phyloP scores from a whole-genome alignment of 73 alveolate genomes.

The Tetrahymena borealis region DNA sequence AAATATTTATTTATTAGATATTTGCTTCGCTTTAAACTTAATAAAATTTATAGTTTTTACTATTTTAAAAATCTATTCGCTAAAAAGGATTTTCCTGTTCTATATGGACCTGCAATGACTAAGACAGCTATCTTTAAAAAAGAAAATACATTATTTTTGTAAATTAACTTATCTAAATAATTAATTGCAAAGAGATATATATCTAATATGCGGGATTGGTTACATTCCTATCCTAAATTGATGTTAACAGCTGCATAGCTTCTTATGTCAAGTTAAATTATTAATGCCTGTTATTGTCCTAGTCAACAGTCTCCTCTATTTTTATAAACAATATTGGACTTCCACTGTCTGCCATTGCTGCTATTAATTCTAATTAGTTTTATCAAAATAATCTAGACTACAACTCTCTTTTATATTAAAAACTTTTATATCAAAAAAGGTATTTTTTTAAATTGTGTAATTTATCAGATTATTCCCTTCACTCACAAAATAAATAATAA shows the following conservation, averaged over 20 bases:
- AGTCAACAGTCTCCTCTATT: neutral
- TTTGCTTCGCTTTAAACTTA: too few species aligned
- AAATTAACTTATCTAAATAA: too few species aligned
- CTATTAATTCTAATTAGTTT: neutral
- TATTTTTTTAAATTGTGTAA: neutral
- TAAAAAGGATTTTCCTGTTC: conserved; percentile 87
- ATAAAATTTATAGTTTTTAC: neutral
- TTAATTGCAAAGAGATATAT: neutral
- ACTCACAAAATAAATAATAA: neutral
- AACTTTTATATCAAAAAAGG: neutral
- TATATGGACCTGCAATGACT: conserved; percentile 85
- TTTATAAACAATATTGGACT: neutral
- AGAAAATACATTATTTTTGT: too few species aligned
- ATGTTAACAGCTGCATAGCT: neutral
- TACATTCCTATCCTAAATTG: neutral
- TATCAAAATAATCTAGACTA: neutral
- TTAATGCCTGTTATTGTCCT: neutral
- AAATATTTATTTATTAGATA: too few species aligned
- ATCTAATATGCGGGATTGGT: neutral
- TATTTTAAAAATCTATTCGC: conserved; percentile 72
- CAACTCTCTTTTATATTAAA: neutral
- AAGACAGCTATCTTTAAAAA: conserved; percentile 63
- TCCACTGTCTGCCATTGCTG: neutral
- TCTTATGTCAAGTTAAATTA: neutral
- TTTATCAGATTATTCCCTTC: neutral